Conservation (phyloP, 1,139 yeast genomes). For the Diutina rugosa region DNA sequence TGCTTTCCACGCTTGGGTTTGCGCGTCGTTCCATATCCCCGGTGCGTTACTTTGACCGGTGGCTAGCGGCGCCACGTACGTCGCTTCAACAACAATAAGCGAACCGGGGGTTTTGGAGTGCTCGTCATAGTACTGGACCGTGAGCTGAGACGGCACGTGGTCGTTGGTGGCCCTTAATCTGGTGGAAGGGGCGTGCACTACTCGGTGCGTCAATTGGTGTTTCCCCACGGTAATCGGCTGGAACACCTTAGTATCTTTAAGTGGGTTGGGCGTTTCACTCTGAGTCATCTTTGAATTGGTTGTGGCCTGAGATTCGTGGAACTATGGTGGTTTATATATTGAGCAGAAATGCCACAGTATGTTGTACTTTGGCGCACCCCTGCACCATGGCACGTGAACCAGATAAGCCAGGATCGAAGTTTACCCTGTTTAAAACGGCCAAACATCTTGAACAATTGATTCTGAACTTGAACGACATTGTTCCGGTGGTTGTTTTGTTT, state of each 20-base stretch:
- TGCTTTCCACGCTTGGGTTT: slow-evolving; percentile 36
- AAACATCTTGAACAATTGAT: no score
- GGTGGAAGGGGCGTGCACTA: slow-evolving; percentile 4
- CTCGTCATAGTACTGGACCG: slow-evolving; percentile 18
- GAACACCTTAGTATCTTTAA: slow-evolving; percentile 3
- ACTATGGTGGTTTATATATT: neutral
- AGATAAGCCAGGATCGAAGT: no score
- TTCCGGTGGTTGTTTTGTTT: no score
- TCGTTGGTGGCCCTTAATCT: slow-evolving; percentile 3
- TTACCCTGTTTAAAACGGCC: no score
- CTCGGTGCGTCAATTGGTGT: slow-evolving; percentile 2
- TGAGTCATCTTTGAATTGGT: neutral
- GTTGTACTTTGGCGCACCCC: no score
- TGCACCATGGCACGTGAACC: no score
- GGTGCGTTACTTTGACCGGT: slow-evolving; percentile 35
- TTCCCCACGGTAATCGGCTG: slow-evolving; percentile 4
- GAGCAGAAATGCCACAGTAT: neutral
- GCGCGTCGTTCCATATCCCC: slow-evolving; percentile 38
- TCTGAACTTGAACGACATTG: no score
- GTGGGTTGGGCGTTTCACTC: neutral
- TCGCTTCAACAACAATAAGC: slow-evolving; percentile 20
- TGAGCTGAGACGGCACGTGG: slow-evolving; percentile 9
- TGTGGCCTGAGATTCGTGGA: neutral
- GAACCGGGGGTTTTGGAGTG: slow-evolving; percentile 21
- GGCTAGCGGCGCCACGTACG: slow-evolving; percentile 9